phyloP scores from a whole-genome alignment of 2,329 filamentous ascomycete genomes.

The Penicillium oxalicum region DNA sequence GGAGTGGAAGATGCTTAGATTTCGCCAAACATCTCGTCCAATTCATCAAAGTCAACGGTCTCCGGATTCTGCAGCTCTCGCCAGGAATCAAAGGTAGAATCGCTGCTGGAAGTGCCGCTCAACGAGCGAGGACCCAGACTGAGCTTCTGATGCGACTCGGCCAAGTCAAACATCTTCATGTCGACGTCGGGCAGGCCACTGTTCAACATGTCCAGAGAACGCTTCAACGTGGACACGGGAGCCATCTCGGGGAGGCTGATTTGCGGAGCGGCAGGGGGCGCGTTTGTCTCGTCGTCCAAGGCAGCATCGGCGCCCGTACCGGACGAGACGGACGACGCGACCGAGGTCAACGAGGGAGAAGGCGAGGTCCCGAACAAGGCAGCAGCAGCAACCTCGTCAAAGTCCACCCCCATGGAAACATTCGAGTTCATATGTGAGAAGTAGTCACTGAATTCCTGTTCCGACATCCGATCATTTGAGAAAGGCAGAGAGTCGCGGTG shows the following conservation, averaged over 20 bases:
- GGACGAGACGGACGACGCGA: constrained; percentile 39
- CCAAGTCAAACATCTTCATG: constrained; percentile 32
- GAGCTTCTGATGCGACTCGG: constrained; percentile 43
- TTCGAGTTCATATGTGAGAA: constrained; percentile 27
- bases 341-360: constrained; percentile 38
- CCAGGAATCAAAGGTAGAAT: constrained; percentile 48
- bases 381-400: constrained; percentile 31
- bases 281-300: constrained; percentile 21
- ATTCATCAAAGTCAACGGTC: constrained; percentile 84
- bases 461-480: constrained; percentile 25
- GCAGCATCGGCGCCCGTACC: constrained; percentile 34
- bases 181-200: constrained; percentile 32
- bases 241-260: constrained; percentile 26
- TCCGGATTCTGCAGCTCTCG: constrained; percentile 68
- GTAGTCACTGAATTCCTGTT: constrained; percentile 32
- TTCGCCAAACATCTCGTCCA: constrained; percentile 77
- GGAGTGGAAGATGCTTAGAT: constrained; percentile 47
- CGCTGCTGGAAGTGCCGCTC: constrained; percentile 27
- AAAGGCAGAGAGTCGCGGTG: constrained; percentile 29
- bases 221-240: constrained; percentile 32
- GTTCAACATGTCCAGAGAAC: constrained; percentile 38
- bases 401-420: constrained; percentile 23
- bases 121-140: constrained; percentile 23
- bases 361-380: constrained; percentile 39
- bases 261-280: constrained; percentile 22